Base-by-base conservation (phyloP, 1,284 basidiomycete species). In the Trichosporon inkin region DNA sequence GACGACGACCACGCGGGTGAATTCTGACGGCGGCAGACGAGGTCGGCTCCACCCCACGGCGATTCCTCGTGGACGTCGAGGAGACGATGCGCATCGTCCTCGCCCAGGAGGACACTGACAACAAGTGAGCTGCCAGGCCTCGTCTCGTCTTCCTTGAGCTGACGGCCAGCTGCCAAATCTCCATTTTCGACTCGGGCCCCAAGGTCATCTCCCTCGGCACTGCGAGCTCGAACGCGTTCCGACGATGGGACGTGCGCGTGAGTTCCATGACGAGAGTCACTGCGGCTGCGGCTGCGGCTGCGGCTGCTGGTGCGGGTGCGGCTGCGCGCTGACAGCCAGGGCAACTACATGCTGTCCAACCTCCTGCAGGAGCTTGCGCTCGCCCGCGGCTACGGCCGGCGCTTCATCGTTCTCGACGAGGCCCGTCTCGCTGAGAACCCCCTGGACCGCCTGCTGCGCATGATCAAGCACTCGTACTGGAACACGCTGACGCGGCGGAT, bases 391-490 rank as follows among this genome's bases (percentile, higher is more conserved):
- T 92, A 93, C 75, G 90, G 90, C 58, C 84, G 93, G 57, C 95
- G 95, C 79, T 89, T 92, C 36, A 96, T 99, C 73, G 90, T 99
- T 13, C 86, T 99, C n/a, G 94, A 98, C 71, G 95, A 99, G 78
- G 87, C 92, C 17, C 88, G 94, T 62, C 82, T 99, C 56, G 92
- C 91, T 0, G 95, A 99, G 80, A 98, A 98, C 76, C 96, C 95
- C 0, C 93, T 99, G 44, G 92, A 96, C 75, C 88, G 95, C 44
- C 84, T 99, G 39, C 95, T 91, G 20, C 87, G 96, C 62, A 98
- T 99, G 95, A 99, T 99, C 80, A 90, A 88, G 75, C 87, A 94
- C 79, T 94, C 91, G 11, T 99, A 99, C 82, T 99, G 95, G 95
- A 90, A 95, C 76, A 91, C 93, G 10, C 83, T 99, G 54, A 99